These are phyloP conservation scores for Cymbidium sinense DNA, from an alignment of 106 monocot species.

Conservation along the genomic window DNA sequence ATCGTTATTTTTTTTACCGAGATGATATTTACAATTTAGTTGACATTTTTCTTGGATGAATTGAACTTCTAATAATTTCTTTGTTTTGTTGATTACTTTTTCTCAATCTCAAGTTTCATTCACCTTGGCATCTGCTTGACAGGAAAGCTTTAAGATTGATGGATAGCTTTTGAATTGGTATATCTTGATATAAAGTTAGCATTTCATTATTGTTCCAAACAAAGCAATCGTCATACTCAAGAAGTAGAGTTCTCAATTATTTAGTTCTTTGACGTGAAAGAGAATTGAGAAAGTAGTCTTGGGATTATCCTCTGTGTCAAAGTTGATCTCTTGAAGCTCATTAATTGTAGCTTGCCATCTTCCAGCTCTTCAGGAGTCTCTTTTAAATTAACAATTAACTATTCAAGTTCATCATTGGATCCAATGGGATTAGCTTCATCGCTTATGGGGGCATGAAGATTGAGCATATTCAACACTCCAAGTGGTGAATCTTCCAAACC, in stretches of 20 bases:
- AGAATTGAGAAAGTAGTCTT: neutral
- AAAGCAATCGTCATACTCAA: neutral
- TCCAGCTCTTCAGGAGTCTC: neutral
- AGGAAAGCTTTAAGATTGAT: neutral
- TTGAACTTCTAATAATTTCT: no score
- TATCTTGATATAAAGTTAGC: neutral
- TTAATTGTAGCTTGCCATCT: neutral
- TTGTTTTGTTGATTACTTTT: neutral
- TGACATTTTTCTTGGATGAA: neutral
- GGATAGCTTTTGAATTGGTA: neutral
- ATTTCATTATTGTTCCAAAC: neutral
- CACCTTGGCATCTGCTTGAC: neutral
- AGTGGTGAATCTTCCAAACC: neutral
- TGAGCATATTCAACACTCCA: neutral
- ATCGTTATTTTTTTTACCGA: neutral
- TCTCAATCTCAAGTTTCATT: neutral
- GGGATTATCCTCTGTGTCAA: neutral
- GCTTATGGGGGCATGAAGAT: neutral
- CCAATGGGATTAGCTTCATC: neutral
- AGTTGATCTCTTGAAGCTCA: neutral
- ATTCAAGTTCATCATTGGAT: neutral
- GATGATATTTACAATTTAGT: neutral
- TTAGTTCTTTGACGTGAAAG: neutral
- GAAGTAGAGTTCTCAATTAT: neutral
- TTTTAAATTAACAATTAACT: neutral